Base-by-base conservation (phyloP, 225 moss, liverwort and hornwort species). In the Bryoerythrophyllum caledonicum region DNA sequence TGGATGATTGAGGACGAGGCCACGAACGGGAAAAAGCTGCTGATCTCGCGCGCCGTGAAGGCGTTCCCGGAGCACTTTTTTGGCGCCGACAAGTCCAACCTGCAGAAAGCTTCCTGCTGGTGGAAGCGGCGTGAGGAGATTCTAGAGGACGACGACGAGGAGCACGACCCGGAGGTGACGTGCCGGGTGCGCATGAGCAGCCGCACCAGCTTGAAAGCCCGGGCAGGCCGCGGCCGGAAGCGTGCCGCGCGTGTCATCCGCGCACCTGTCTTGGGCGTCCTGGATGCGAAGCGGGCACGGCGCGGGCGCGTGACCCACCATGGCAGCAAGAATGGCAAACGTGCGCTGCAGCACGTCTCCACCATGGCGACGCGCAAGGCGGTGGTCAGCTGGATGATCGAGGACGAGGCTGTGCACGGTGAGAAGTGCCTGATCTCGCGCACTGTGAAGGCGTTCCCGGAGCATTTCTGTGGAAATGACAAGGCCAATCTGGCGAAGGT, bases 81-180 rank as follows among this genome's bases (percentile, higher is more conserved):
- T 2, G 84, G 84, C 71, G 85, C 79, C 0, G 81, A 80, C 46
- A 84, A 84, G 64, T 79, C 87, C 2, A 87, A 84, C 48, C 63
- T 87, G 79, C 82, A 84, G 23, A 87, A 87, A 25, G 84, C 87
- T 0, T 82, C 85, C 1, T 82, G 84, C 30, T 87, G 84, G 87
- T 87, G 85, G 84, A 85, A 87, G 43, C 24, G 75, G 19, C 87
- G 80, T 1, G 78, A 82, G 20, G 79, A 82, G 27, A 82, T 85
- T 46, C 32, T 86, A 1, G 76, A 81, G 21, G 86, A 83, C n/a
- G 83, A 87, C 10, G 84, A 75, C 0, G 77, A 72, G 2, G 79
- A 76, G 9, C 77, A 69, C 15, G 76, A 77, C 16, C 80, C 77
- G 0, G 80, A 87, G 62, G 74, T 84, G 72, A 73, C 87, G 0